A percentile compares a stretch with the other conserved stretches of the same genome.
Evolutionary conservation across 2,329 filamentous ascomycete species (phyloP).

Genomic region (Lecanicillium sp.): DNA sequence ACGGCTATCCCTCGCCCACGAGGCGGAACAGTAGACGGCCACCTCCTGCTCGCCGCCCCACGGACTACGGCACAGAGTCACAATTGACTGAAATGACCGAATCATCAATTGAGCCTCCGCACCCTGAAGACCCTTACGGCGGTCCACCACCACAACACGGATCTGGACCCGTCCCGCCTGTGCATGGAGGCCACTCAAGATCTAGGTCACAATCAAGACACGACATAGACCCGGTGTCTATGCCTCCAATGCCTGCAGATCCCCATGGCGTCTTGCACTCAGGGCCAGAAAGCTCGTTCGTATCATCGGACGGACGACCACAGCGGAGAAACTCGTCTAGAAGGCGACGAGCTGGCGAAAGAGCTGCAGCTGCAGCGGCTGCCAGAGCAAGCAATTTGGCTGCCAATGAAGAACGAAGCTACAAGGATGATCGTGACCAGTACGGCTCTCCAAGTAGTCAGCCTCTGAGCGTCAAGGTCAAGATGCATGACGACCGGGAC

Average conservation of each 20-base stretch:
- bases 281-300: constrained; percentile 20
- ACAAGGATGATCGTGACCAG: constrained; percentile 25
- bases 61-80: constrained; percentile 19
- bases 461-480: constrained; percentile 50
- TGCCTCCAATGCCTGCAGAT: constrained; percentile 48
- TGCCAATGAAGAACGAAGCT: constrained; percentile 34
- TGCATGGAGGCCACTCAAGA: neutral
- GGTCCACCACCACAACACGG: neutral
- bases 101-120: constrained; percentile 22
- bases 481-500: constrained; percentile 51
- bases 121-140: constrained; percentile 11
- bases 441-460: constrained; percentile 34
- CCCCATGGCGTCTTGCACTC: constrained; percentile 33
- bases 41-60: constrained; percentile 21
- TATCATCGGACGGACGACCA: constrained; percentile 26
- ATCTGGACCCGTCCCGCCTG: neutral
- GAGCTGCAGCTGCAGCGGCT: constrained; percentile 37
- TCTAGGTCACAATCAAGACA: constrained; percentile 25
- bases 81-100: constrained; percentile 26
- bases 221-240: constrained; percentile 29
- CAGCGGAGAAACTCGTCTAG: constrained; percentile 37
- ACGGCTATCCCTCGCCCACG: constrained; percentile 48
- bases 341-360: constrained; percentile 35
- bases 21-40: constrained; percentile 26
- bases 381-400: constrained; percentile 39